These are phyloP conservation scores for Calocera viscosa DNA, from an alignment of 768 basidiomycete species.

Conservation along the genomic window DNA sequence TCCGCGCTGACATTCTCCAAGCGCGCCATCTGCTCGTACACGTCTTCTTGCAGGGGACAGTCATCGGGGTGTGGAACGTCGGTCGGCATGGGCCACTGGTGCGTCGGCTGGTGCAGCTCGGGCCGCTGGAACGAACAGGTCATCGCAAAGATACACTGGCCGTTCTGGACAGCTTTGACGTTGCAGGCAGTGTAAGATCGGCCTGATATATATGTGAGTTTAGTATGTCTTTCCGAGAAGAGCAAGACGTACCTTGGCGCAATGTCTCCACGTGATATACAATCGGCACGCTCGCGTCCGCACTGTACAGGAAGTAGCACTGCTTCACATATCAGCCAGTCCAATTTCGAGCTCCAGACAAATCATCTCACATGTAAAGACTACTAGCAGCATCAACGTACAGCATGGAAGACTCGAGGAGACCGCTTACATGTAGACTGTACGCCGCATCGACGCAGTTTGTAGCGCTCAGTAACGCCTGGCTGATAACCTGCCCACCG, in stretches of 20 bases:
- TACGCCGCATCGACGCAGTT: slow-evolving; percentile 54
- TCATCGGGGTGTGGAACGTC: slow-evolving; percentile 45
- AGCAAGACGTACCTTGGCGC: slow-evolving; percentile 33
- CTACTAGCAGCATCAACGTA: too few relatives aligned
- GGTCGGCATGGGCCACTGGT: slow-evolving; percentile 56
- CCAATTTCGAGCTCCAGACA: slow-evolving; percentile 22
- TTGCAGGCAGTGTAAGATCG: slow-evolving; percentile 57
- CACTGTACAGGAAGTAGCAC: slow-evolving; percentile 74
- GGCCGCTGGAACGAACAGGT: slow-evolving; percentile 73
- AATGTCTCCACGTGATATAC: slow-evolving; percentile 66
- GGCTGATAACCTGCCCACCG: slow-evolving; percentile 77
- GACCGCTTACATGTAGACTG: slow-evolving; percentile 56
- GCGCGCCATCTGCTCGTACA: slow-evolving; percentile 22
- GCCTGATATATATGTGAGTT: slow-evolving; percentile 20
- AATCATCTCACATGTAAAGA: slow-evolving; percentile 46
- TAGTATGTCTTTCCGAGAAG: neutral
- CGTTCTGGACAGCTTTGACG: slow-evolving; percentile 38
- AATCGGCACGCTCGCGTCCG: slow-evolving; percentile 58
- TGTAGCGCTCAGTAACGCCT: slow-evolving; percentile 71
- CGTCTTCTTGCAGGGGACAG: slow-evolving; percentile 46
- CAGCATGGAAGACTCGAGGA: neutral
- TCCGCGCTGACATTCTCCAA: neutral
- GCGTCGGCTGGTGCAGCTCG: slow-evolving; percentile 58
- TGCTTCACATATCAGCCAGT: slow-evolving; percentile 24
- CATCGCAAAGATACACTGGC: slow-evolving; percentile 47